Percentiles rank a stretch among this genome's conserved stretches.
Conservation (phyloP, 768 basidiomycete species). For the Gloeostereum incarnatum region DNA sequence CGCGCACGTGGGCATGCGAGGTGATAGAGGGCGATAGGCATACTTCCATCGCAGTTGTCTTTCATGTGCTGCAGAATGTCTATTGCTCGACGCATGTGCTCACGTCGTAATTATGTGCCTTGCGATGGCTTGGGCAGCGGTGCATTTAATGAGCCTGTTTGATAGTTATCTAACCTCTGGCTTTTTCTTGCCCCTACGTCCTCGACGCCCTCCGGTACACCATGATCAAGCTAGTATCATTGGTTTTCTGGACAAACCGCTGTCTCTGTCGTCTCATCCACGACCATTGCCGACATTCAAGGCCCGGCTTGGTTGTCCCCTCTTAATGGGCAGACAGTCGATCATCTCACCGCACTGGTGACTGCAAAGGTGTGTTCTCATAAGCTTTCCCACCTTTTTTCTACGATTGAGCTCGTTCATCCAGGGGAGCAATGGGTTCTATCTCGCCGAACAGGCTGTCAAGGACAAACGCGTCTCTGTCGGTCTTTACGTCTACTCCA, state of each 20-base stretch:
- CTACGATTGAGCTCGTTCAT: background rate
- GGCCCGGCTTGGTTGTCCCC: constrained; percentile 40
- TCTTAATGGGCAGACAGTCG: constrained; percentile 30
- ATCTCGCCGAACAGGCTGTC: constrained; percentile 32
- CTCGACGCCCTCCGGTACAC: no score
- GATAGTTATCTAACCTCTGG: no score
- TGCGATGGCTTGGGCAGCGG: no score
- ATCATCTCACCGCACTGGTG: constrained; percentile 39
- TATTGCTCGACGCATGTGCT: no score
- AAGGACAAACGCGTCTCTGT: constrained; percentile 38
- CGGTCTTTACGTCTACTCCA: constrained; percentile 41
- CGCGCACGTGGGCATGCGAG: background rate
- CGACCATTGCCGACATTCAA: constrained; percentile 42
- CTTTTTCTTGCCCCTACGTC: no score
- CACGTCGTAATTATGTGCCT: no score
- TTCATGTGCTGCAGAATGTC: no score
- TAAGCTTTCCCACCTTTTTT: background rate
- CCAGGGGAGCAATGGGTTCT: constrained; percentile 39
- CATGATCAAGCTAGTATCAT: no score
- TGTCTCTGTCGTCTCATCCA: constrained; percentile 19
- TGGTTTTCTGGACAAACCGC: no score
- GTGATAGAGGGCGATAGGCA: background rate
- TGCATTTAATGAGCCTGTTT: no score
- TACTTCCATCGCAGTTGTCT: no score
- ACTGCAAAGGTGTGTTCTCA: constrained; percentile 36